A percentile compares a stretch with the other conserved stretches of the same genome.
Conservation (phyloP, 176 grass and related monocot genomes). For the Musa beccarii region DNA sequence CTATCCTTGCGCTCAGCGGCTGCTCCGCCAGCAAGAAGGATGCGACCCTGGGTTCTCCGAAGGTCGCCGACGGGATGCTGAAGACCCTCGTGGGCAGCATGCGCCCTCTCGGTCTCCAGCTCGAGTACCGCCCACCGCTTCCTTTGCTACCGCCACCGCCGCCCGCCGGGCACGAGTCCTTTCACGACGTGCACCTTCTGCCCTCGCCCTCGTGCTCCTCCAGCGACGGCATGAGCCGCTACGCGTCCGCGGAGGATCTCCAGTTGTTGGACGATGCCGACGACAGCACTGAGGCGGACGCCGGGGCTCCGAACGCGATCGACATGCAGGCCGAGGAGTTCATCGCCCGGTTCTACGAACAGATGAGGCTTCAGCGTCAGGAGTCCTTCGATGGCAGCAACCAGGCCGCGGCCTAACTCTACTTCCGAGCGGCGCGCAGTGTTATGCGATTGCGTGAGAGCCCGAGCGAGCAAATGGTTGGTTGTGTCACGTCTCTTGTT, state of each 20-base stretch:
- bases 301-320: slow-evolving; percentile 14
- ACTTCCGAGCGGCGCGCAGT: no score
- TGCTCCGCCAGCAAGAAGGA: background rate
- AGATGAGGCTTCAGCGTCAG: slow-evolving; percentile 46
- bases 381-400: slow-evolving; percentile 11
- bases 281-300: background rate
- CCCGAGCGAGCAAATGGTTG: no score
- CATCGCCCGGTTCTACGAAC: slow-evolving; percentile 56
- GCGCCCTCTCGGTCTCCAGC: slow-evolving; percentile 41
- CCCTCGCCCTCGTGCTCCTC: slow-evolving; percentile 5
- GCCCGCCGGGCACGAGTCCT: slow-evolving; percentile 33
- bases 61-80: slow-evolving; percentile 16
- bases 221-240: slow-evolving; percentile 33
- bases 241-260: slow-evolving; percentile 47
- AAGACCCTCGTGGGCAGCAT: slow-evolving; percentile 39
- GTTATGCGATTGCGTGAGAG: no score
- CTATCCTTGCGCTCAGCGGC: slow-evolving; percentile 7
- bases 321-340: slow-evolving; percentile 54
- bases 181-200: slow-evolving; percentile 36
- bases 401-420: background rate
- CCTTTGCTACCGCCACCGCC: slow-evolving; percentile 26
- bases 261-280: slow-evolving; percentile 8
- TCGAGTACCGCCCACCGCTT: slow-evolving; percentile 20
- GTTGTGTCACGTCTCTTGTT: no score
- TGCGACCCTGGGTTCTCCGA: background rate